These are phyloP conservation scores for Phytopythium ostracodes DNA, from an alignment of 352 stramenopile genomes.

Conservation along the genomic window DNA sequence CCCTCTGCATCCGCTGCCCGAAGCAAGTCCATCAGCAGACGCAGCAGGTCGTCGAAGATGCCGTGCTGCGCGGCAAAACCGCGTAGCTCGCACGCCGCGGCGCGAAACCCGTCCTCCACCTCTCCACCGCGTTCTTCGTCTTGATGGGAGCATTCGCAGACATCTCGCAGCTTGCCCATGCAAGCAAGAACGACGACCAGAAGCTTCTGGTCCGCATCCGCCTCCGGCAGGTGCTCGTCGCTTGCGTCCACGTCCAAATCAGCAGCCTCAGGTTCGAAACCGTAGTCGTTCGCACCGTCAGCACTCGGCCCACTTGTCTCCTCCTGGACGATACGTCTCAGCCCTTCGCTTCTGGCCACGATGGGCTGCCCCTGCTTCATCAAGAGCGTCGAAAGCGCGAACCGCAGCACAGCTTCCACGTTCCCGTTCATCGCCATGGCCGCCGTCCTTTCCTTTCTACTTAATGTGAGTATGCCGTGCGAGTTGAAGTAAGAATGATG, in stretches of 20 bases:
- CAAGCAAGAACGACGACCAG: background rate
- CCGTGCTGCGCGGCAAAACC: background rate
- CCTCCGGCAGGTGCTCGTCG: background rate
- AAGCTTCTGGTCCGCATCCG: background rate
- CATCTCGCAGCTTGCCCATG: background rate
- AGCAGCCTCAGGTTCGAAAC: background rate
- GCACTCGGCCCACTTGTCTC: background rate
- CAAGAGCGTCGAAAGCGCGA: conserved; percentile 35
- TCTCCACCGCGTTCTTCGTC: background rate
- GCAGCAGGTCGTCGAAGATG: background rate
- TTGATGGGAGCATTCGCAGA: background rate
- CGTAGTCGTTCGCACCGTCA: background rate
- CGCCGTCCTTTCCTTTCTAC: conserved; percentile 7
- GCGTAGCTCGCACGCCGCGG: background rate
- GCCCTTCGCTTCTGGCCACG: too few relatives aligned
- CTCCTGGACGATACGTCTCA: background rate
- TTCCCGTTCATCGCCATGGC: conserved; percentile 19
- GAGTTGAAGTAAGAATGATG: conserved; percentile 7
- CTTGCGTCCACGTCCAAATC: background rate
- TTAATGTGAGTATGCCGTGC: background rate
- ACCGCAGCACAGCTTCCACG: conserved; percentile 26
- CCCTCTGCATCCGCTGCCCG: background rate
- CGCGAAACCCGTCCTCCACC: background rate
- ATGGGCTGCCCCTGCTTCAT: conserved; percentile 18
- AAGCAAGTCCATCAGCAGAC: background rate